Conservation (phyloP, 495 filamentous ascomycete species). For the Cudoniella acicularis region DNA sequence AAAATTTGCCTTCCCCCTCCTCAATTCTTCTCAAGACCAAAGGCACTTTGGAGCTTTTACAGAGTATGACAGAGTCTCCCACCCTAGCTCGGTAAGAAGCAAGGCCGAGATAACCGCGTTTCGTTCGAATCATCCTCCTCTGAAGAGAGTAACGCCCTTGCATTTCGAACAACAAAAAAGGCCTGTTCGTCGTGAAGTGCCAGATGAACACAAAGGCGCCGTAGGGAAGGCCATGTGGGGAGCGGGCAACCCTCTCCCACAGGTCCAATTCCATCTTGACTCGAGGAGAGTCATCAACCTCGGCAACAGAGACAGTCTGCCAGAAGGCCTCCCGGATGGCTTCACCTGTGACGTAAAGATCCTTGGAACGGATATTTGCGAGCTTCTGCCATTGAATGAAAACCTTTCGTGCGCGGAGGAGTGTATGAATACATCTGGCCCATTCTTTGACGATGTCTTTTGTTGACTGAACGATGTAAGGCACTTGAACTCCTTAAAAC, state of each 20-base stretch:
- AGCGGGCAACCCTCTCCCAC: conserved; percentile 1
- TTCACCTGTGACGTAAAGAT: background rate
- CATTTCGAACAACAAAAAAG: conserved; percentile 9
- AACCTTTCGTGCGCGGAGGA: conserved; percentile 1
- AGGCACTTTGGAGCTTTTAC: conserved; percentile 5
- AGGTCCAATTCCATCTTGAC: background rate
- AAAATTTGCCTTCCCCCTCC: conserved; percentile 1
- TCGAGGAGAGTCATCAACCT: background rate
- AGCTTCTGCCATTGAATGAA: conserved; percentile 2
- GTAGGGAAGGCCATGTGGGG: conserved; percentile 1
- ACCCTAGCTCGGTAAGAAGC: background rate
- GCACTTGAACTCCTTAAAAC: conserved; percentile 9
- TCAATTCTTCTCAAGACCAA: conserved; percentile 5
- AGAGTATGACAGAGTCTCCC: conserved; percentile 1
- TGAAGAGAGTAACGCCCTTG: conserved; percentile 7
- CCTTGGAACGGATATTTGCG: background rate
- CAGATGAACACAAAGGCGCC: background rate
- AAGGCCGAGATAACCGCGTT: conserved; percentile 7
- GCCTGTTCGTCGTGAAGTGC: background rate
- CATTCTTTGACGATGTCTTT: conserved; percentile 5
- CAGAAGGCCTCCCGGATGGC: conserved; percentile 5
- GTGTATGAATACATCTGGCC: background rate
- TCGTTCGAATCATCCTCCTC: background rate
- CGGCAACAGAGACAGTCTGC: conserved; percentile 6
- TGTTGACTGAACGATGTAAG: background rate